Base-by-base conservation (phyloP, 441 rosid species). In the Corymbia calophylla region DNA sequence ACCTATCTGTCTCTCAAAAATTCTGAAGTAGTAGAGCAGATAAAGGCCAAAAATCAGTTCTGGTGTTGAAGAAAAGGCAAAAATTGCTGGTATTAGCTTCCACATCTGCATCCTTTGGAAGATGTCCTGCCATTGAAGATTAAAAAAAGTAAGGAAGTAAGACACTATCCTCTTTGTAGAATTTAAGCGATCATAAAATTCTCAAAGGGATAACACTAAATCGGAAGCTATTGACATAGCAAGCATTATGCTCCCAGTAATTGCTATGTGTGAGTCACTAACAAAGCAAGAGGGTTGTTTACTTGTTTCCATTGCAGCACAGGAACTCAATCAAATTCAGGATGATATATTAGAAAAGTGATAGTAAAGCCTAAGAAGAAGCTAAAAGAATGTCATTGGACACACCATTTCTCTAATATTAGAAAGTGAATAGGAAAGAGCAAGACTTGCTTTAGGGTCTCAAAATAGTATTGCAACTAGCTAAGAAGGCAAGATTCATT, bases 31-130 rank as follows among this genome's bases (percentile, higher is more conserved):
- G 89, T 94, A 95, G n/a, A 97, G 92, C 92, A 97, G 94, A 90
- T 95, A 95, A 62, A 96, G 92, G 84, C 99, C 99, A 88, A 96
- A 97, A 92, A 97, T 93, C 94, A 97, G 91, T 90, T 97, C 98
- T 73, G 98, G 95, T n/a, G 98, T 94, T 66, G 99, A 96, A 14
- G 99, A 96, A 91, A 97, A 97, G 68, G 98, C 92, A 90, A 97
- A 94, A 51, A 91, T 92, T 47, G 97, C 95, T 16, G 89, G 92
- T 86, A 97, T 91, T 89, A 95, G 92, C 93, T 95, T 97, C 99
- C 98, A 94, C 25, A 95, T 35, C 48, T 93, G 94, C 73, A 92
- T 93, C 89, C 93, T 96, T 90, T 88, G 87, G 88, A 97, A 95
- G 47, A 97, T 91, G 90, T 96, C 99, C 99, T 97, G 97, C 92